A percentile compares a stretch with the other conserved stretches of the same genome.
Evolutionary conservation across 306 rosid genomes (phyloP).

Genomic region (Dryas alaskensis): DNA sequence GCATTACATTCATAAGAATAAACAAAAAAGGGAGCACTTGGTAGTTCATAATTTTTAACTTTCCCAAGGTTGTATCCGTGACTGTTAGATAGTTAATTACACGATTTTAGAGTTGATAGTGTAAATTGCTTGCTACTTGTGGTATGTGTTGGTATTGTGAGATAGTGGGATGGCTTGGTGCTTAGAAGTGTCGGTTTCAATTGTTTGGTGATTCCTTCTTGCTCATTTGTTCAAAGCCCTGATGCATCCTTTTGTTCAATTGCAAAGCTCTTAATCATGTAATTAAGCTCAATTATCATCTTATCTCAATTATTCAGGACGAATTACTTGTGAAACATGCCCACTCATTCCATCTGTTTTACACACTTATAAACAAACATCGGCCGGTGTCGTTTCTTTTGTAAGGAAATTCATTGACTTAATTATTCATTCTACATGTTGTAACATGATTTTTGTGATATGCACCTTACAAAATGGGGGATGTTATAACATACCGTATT

Average conservation of each 20-base stretch:
- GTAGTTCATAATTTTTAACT: slow-evolving; percentile 20
- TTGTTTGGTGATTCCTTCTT: background rate
- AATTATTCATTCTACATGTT: background rate
- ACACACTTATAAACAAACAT: background rate
- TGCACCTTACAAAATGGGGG: no score
- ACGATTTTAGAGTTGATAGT: slow-evolving; percentile 9
- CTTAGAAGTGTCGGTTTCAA: background rate
- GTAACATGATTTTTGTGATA: background rate
- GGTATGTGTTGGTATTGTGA: no score
- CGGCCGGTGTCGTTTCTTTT: background rate
- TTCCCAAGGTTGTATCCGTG: slow-evolving; percentile 26
- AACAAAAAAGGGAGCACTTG: slow-evolving; percentile 14
- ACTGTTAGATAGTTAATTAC: slow-evolving; percentile 22
- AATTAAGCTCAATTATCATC: background rate
- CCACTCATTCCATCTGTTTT: background rate
- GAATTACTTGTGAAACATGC: background rate
- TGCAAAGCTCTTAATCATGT: background rate
- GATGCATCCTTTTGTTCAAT: background rate
- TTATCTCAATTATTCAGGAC: background rate
- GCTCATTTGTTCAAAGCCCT: background rate
- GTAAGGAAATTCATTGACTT: background rate
- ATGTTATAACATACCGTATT: no score
- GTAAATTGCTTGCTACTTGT: slow-evolving; percentile 26
- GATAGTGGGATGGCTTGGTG: background rate
- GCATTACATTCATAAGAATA: slow-evolving; percentile 29